Base-by-base conservation (phyloP, 495 filamentous ascomycete genomes). In the Daldinia caldariorum region DNA sequence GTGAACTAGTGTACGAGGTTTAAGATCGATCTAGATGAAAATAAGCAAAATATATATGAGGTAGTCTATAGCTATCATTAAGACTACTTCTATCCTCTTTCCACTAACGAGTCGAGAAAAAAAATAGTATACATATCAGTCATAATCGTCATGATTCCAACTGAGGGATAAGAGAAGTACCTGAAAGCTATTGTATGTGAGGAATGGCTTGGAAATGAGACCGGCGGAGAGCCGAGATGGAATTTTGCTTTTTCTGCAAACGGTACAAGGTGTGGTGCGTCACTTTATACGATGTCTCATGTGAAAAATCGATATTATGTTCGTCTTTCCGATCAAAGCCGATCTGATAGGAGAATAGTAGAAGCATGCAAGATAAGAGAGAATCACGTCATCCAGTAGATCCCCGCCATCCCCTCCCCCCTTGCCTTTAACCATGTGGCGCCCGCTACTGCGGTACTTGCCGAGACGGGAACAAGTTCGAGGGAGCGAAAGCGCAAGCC, bases 381-480 rank as follows among this genome's bases (percentile, higher is more conserved):
- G 16, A 71, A 71, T 58, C 69, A 71, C 68, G 68, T 71, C 68
- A 71, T 71, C 58, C 37, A 58, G 34, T 32, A 34, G 32, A 43
- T 54, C 34, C 50, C 54, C 14, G 41, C 16, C 34, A 57, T n/a
- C n/a, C n/a, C n/a, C 35, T 7, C 53, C 31, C 49, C 18, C 26
- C 14, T 12, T 56, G 16, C 57, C 34, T 61, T 61, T 61, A 70
- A 61, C 67, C 61, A 56, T 70, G 67, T 70, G 67, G 67, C 56
- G 67, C 61, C 50, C 63, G 35, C 26, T 20, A 47, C 43, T 57
- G 39, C 65, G 58, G 58, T 38, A 39, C 53, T 41, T 58, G 13
- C 66, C 66, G 58, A 68, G 66, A 68, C 58, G 66, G 45, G 62
- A 68, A 53, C 43, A 56, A 45, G 22, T 50, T 51, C 13, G 49